Base-by-base conservation (phyloP, 768 basidiomycete species). In the Lactifluus piperatus region DNA sequence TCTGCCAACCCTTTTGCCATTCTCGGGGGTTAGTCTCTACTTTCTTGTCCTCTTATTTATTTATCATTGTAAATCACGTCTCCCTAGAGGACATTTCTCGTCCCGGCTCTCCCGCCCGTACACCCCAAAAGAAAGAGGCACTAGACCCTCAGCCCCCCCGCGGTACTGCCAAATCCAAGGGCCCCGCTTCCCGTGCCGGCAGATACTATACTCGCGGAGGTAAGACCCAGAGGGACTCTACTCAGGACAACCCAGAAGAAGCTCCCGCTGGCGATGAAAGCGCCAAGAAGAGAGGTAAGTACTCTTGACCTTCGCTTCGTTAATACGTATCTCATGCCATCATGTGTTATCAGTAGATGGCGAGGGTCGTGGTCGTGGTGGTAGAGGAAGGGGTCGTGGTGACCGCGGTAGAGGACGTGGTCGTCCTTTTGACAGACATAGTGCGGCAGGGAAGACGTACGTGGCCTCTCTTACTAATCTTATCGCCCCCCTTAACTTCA, bases 361-460 rank as follows among this genome's bases (percentile, higher is more conserved):
- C 37, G 76, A 77, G 57, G 75, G 74, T 62, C 75, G 76, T 63
- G 72, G 73, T 49, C 70, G 75, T 51, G 75, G 74, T 53, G 67
- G 74, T 34, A 77, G 83, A 64, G 77, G 77, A 59, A 79, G 80
- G 45, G 73, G 81, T 67, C 73, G 77, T 43, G 75, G 79, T 54
- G 77, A 81, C 48, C 76, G 81, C 66, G 77, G 81, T 66, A 73
- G 79, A 53, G 77, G 82, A 39, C 81, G 84, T 57, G 87, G 87
- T 60, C 85, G 91, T 71, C 76, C 81, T 62, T 90, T 83, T 70
- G 94, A 95, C 77, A 88, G 79, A 74, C 91, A 93, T 73, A 89
- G 86, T 67, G 82, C 81, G 68, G 91, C 91, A 41, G 91, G 88
- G 71, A 88, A 86, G 74, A 85, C 78, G 88, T 88, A 67, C 63